Conservation (phyloP, 306 rosid genomes). For the Spatholobus suberectus region DNA sequence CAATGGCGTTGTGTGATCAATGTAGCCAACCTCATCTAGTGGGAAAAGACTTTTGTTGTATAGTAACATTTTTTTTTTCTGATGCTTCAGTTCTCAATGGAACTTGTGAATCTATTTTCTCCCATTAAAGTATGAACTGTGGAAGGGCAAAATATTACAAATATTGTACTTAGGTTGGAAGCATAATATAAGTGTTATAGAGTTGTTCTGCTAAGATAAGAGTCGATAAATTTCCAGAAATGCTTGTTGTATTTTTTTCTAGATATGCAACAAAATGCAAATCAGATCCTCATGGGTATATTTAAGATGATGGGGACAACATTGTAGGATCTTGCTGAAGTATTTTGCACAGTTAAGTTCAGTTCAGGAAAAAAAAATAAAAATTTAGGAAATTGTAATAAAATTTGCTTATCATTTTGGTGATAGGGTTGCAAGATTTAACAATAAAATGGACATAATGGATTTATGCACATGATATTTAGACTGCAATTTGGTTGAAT, state of each 20-base stretch:
- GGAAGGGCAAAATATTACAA: conserved; percentile 8
- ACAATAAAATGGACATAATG: neutral
- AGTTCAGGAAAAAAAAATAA: neutral
- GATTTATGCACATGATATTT: neutral
- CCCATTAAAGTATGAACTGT: conserved; percentile 1
- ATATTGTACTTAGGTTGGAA: neutral
- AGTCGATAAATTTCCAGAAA: neutral
- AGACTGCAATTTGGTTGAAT: neutral
- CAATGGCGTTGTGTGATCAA: neutral
- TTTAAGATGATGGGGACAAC: conserved; percentile 19
- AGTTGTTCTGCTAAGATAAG: neutral
- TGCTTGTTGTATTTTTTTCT: neutral
- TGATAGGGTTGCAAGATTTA: neutral
- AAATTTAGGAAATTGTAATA: neutral
- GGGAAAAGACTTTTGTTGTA: neutral
- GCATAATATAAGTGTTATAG: neutral
- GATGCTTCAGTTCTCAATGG: neutral
- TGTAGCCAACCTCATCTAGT: neutral
- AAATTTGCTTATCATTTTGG: neutral
- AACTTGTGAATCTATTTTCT: neutral
- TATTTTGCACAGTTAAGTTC: conserved; percentile 3
- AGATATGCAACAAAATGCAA: conserved; percentile 7
- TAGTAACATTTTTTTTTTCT: neutral
- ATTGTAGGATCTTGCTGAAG: neutral
- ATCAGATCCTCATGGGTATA: conserved; percentile 4